phyloP scores from a whole-genome alignment of 768 basidiomycete species.

The Cystofilobasidium macerans region DNA sequence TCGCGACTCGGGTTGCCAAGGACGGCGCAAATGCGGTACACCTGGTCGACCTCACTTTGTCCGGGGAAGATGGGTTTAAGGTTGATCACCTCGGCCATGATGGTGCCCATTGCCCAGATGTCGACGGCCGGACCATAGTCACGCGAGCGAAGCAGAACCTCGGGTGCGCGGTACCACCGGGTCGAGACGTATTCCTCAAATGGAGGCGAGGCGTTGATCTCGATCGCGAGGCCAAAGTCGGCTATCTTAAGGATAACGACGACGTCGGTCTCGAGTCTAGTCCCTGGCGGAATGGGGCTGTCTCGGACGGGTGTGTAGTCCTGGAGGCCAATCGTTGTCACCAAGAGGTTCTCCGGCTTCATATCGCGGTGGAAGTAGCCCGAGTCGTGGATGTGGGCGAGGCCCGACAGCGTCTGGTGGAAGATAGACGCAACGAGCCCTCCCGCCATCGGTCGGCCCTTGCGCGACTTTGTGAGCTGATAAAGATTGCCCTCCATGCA shows the following conservation, averaged over 20 bases:
- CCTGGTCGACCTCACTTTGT: conserved; percentile 81
- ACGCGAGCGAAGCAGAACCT: conserved; percentile 78
- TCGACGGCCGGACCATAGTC: conserved; percentile 97
- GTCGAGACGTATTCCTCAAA: conserved; percentile 99
- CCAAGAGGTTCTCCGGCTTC: conserved; percentile 98
- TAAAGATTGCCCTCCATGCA: conserved; percentile 99
- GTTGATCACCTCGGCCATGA: conserved; percentile 93
- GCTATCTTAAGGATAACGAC: conserved; percentile 94
- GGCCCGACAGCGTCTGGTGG: conserved; percentile 75
- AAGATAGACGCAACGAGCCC: conserved; percentile 93
- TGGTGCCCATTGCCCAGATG: conserved; percentile 98
- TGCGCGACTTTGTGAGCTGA: conserved; percentile 94
- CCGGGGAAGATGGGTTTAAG: conserved; percentile 93
- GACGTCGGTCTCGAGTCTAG: conserved; percentile 74
- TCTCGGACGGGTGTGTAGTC: conserved; percentile 63
- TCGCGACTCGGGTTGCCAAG: conserved; percentile 80
- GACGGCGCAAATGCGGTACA: conserved; percentile 78
- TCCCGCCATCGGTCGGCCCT: conserved; percentile 88
- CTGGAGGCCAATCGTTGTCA: conserved; percentile 89
- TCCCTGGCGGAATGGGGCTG: conserved; percentile 40
- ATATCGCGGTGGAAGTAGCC: conserved; percentile 99
- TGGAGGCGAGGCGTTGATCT: conserved; percentile 74
- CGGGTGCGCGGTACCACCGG: conserved; percentile 98
- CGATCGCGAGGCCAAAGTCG: conserved; percentile 91
- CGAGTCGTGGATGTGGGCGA: conserved; percentile 79